Conservation (phyloP, 2,329 filamentous ascomycete species). For the Botrytis pseudocinerea region DNA sequence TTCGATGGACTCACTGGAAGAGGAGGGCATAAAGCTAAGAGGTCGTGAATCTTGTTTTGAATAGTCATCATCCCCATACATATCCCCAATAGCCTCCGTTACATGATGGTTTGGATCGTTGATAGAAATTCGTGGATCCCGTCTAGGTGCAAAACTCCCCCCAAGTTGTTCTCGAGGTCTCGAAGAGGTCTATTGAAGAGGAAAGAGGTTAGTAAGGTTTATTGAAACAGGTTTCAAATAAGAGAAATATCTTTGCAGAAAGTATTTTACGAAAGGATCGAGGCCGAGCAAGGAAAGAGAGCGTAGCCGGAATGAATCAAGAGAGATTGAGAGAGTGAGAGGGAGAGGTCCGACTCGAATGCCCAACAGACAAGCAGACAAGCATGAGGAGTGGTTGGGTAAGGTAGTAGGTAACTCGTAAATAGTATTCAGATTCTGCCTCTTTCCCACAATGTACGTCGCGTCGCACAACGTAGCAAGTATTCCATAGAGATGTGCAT, state of each 20-base stretch:
- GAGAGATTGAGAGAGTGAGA: not conserved
- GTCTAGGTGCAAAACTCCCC: constrained; percentile 40
- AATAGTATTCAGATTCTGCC: not conserved
- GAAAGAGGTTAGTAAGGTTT: constrained; percentile 32
- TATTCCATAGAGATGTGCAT: constrained; percentile 27
- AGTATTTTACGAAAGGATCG: not conserved
- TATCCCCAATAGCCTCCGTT: constrained; percentile 72
- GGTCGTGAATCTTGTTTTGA: constrained; percentile 56
- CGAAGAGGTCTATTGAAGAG: constrained; percentile 39
- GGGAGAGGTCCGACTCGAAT: not conserved
- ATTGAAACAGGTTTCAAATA: not conserved
- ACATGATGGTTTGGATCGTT: constrained; percentile 74
- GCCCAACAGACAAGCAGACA: constrained; percentile 1
- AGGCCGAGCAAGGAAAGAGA: not conserved
- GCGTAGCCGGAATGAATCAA: constrained; percentile 5
- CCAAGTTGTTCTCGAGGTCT: constrained; percentile 42
- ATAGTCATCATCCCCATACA: constrained; percentile 64
- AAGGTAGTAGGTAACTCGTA: not conserved
- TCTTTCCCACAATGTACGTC: constrained; percentile 7
- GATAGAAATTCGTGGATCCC: constrained; percentile 45
- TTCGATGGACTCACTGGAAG: constrained; percentile 46
- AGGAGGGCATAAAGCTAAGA: constrained; percentile 55
- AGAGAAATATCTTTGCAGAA: not conserved
- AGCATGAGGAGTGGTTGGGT: constrained; percentile 1
- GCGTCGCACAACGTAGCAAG: constrained; percentile 3